phyloP scores from a whole-genome alignment of 116 monocot species.

The Papilionanthe hybrid region DNA sequence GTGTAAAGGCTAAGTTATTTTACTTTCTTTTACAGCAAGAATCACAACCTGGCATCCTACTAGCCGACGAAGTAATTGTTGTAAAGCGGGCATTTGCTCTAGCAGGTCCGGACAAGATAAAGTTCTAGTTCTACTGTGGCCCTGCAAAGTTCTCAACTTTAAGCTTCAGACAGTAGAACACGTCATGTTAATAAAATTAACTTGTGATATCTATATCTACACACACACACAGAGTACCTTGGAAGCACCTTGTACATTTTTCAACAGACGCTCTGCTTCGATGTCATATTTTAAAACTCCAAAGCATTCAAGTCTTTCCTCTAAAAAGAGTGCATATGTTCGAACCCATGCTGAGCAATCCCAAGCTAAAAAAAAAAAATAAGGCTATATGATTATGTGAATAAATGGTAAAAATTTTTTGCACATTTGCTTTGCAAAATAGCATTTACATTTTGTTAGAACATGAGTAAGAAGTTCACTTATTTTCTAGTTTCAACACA shows the following conservation, averaged over 20 bases:
- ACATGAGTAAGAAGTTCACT: neutral
- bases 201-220: neutral
- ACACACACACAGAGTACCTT: slow-evolving; percentile 21
- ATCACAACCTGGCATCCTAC: slow-evolving; percentile 44
- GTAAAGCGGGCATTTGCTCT: slow-evolving; percentile 59
- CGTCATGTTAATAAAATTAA: neutral
- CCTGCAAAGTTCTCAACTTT: slow-evolving; percentile 21
- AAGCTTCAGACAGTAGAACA: neutral
- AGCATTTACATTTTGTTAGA: neutral
- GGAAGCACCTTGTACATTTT: slow-evolving; percentile 24
- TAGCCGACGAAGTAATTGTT: slow-evolving; percentile 49
- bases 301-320: slow-evolving; percentile 51
- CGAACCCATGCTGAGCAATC: slow-evolving; percentile 71
- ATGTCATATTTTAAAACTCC: slow-evolving; percentile 54
- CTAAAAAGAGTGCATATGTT: slow-evolving; percentile 46
- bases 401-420: neutral
- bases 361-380: slow-evolving; percentile 35
- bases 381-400: neutral
- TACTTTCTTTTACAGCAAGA: neutral
- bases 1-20: neutral
- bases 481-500: neutral
- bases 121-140: slow-evolving; percentile 50
- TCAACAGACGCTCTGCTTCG: slow-evolving; percentile 47
- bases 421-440: neutral
- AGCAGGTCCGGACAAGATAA: slow-evolving; percentile 42